phyloP scores from a whole-genome alignment of 1,284 basidiomycete species.

The Sanguinoderma infundibulare region DNA sequence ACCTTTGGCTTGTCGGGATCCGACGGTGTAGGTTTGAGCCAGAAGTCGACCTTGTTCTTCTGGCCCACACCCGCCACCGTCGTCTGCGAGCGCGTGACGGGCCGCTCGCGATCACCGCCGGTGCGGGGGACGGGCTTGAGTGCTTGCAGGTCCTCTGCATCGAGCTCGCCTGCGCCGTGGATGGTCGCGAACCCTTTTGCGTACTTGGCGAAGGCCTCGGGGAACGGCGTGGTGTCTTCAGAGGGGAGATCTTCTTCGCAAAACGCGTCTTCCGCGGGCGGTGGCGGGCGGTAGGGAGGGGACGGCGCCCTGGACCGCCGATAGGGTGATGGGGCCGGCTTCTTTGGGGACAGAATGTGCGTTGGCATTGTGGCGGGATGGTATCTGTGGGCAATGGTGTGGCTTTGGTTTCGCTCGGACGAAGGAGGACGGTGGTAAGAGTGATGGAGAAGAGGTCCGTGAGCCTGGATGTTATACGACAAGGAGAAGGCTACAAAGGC shows the following conservation, averaged over 20 bases:
- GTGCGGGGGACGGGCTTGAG: constrained; percentile 18
- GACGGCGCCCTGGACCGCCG: neutral
- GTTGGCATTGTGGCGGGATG: neutral
- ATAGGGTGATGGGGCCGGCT: neutral
- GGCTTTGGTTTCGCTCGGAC: neutral
- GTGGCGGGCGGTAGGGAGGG: neutral
- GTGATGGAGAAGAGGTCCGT: neutral
- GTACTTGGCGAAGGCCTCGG: constrained; percentile 8
- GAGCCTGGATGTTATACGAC: neutral
- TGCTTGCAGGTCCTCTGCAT: constrained; percentile 5
- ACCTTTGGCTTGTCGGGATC: neutral
- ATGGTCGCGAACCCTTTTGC: constrained; percentile 18
- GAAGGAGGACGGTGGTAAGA: neutral
- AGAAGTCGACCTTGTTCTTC: constrained; percentile 16
- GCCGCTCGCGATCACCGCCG: neutral
- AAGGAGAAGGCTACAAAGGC: neutral
- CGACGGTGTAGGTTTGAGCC: too few species aligned
- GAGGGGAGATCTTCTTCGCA: neutral
- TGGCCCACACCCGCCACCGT: too few species aligned
- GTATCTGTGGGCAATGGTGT: neutral
- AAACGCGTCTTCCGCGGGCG: neutral
- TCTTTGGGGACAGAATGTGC: neutral
- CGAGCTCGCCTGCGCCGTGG: constrained; percentile 12
- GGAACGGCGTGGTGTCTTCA: neutral
- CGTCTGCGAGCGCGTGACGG: constrained; percentile 16